Conservation (phyloP, 2,329 filamentous ascomycete genomes). For the Colletotrichum lupini region DNA sequence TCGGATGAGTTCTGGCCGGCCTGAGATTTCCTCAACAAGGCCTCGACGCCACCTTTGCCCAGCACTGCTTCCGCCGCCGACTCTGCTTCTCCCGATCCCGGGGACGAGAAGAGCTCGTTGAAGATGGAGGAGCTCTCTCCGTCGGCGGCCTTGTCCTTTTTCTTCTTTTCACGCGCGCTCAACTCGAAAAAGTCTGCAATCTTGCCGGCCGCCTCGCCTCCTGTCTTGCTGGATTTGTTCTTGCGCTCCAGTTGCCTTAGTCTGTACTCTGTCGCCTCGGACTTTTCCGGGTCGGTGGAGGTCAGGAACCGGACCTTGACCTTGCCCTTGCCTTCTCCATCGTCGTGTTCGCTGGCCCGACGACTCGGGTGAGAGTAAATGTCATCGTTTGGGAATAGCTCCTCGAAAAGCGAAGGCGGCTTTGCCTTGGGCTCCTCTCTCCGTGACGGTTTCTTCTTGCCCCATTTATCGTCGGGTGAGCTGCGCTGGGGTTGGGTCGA, state of each 20-base stretch:
- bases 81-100: not conserved
- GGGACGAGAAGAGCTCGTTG: slow-evolving; percentile 26
- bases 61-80: not conserved
- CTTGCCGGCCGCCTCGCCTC: not conserved
- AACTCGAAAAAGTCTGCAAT: slow-evolving; percentile 7
- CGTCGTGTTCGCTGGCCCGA: not conserved
- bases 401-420: slow-evolving; percentile 24
- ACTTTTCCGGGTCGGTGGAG: slow-evolving; percentile 18
- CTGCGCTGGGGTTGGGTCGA: not conserved
- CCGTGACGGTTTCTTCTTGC: not conserved
- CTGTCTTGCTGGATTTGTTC: not conserved
- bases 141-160: not conserved
- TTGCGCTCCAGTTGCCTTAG: not conserved
- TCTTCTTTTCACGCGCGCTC: not conserved
- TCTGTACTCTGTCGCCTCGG: slow-evolving; percentile 16
- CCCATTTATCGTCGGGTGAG: not conserved
- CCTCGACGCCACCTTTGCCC: not conserved
- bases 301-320: slow-evolving; percentile 29
- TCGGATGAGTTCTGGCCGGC: not conserved
- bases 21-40: not conserved
- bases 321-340: not conserved
- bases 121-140: slow-evolving; percentile 10
- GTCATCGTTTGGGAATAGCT: slow-evolving; percentile 26
- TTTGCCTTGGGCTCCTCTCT: not conserved
- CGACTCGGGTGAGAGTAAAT: not conserved